phyloP scores from a whole-genome alignment of 2,329 filamentous ascomycete species.

The Xylaria sp. region DNA sequence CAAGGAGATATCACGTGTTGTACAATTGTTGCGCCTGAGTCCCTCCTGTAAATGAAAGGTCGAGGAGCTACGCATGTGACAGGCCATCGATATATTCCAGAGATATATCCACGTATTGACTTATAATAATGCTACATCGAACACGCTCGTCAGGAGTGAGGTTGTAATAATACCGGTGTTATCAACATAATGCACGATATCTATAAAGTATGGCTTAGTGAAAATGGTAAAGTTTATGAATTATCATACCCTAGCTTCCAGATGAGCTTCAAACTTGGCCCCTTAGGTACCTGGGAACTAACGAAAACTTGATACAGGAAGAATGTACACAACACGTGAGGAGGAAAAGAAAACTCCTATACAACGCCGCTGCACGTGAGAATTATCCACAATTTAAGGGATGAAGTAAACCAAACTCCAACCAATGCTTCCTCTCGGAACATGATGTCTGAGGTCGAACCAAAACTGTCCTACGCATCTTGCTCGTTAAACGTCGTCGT shows the following conservation, averaged over 20 bases:
- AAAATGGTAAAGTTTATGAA: conserved; percentile 27
- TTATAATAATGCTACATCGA: too few species aligned
- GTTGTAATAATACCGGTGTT: neutral
- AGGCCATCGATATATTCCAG: neutral
- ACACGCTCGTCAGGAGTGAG: too few species aligned
- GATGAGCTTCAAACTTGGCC: conserved; percentile 11
- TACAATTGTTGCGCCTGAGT: conserved; percentile 1
- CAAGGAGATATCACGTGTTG: conserved; percentile 5
- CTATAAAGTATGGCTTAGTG: neutral
- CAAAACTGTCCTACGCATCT: neutral
- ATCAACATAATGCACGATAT: neutral
- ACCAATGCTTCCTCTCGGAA: conserved; percentile 27
- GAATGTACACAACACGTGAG: conserved; percentile 18
- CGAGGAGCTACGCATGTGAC: neutral
- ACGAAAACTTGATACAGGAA: conserved; percentile 30
- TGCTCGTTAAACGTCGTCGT: conserved; percentile 12
- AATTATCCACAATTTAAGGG: conserved; percentile 7
- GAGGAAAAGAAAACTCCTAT: conserved; percentile 21
- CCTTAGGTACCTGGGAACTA: conserved; percentile 16
- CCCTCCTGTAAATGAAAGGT: neutral
- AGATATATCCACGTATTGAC: too few species aligned
- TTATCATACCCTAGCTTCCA: conserved; percentile 32
- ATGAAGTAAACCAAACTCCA: conserved; percentile 28
- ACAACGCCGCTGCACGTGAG: conserved; percentile 17
- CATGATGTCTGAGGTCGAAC: conserved; percentile 5